Conservation (phyloP, 176 grass and related monocot genomes). For the Oryza meridionalis region DNA sequence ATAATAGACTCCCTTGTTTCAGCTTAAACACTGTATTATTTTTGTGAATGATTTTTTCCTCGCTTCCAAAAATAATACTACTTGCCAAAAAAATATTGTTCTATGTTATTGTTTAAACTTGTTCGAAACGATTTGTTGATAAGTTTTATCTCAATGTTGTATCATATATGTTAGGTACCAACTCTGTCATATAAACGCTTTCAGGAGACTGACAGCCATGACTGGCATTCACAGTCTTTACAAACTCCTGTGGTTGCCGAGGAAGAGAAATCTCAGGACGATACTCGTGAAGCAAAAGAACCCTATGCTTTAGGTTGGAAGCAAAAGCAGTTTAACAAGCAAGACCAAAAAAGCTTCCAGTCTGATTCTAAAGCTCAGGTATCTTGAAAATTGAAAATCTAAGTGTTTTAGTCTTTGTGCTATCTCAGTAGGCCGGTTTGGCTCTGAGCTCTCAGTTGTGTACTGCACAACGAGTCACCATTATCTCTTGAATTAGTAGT, state of each 20-base stretch:
- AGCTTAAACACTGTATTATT: too few species aligned
- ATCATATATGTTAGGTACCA: constrained; percentile 35
- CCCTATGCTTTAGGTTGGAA: constrained; percentile 18
- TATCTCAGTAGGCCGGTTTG: neutral
- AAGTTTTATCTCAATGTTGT: too few species aligned
- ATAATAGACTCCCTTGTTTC: too few species aligned
- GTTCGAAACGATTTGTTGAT: too few species aligned
- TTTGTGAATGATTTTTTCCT: too few species aligned
- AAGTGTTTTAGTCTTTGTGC: neutral
- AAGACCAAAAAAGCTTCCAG: constrained; percentile 33
- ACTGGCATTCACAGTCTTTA: constrained; percentile 50
- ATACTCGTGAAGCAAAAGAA: constrained; percentile 40
- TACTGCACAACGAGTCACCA: too few species aligned
- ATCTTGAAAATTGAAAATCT: neutral
- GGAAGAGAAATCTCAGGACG: constrained; percentile 52
- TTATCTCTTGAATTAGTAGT: too few species aligned
- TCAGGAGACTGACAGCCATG: constrained; percentile 49
- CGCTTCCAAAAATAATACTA: too few species aligned
- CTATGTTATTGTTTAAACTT: too few species aligned
- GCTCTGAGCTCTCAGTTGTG: too few species aligned
- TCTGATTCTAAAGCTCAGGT: constrained; percentile 36
- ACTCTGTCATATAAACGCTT: constrained; percentile 45
- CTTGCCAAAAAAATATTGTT: too few species aligned
- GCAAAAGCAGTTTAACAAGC: constrained; percentile 45
- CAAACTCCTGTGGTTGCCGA: neutral